Evolutionary conservation across 2,329 filamentous ascomycete species (phyloP).

Genomic region (Calonectria fujianensis): DNA sequence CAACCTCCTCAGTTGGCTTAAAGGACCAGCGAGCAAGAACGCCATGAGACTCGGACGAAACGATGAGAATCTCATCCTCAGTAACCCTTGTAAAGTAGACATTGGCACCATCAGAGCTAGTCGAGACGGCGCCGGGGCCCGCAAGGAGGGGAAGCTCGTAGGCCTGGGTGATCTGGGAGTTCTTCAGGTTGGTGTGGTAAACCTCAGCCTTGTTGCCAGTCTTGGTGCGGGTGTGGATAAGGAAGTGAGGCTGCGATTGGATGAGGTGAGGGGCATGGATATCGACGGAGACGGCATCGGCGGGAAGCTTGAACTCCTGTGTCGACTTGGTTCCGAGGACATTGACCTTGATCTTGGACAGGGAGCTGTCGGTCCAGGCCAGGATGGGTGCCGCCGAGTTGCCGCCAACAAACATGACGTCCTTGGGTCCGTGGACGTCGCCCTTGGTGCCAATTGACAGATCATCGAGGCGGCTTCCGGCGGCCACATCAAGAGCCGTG

Average conservation of each 20-base stretch:
- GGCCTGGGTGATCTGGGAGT: conserved; percentile 81
- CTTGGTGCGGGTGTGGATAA: conserved; percentile 86
- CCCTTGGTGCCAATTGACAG: conserved; percentile 83
- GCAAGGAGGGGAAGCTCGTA: conserved; percentile 85
- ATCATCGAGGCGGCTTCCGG: conserved; percentile 83
- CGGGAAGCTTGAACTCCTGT: conserved; percentile 71
- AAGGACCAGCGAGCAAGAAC: conserved; percentile 84
- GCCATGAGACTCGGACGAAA: conserved; percentile 86
- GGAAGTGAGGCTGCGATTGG: conserved; percentile 86
- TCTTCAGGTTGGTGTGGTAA: conserved; percentile 86
- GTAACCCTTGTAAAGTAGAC: conserved; percentile 93
- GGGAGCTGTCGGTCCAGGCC: conserved; percentile 81
- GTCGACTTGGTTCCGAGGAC: conserved; percentile 78
- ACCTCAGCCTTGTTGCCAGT: conserved; percentile 87
- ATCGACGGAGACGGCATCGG: conserved; percentile 71
- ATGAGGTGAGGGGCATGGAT: conserved; percentile 84
- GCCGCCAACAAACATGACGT: conserved; percentile 84
- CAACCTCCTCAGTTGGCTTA: conserved; percentile 65
- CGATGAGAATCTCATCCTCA: conserved; percentile 81
- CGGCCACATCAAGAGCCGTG: conserved; percentile 81
- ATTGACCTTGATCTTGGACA: conserved; percentile 81
- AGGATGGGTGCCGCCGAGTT: conserved; percentile 85
- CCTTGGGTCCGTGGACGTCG: conserved; percentile 78
- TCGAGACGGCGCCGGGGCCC: conserved; percentile 85
- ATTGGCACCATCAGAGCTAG: conserved; percentile 85